Conservation (phyloP, 2,329 filamentous ascomycete species). For the Hymenoscyphus fraxineus region DNA sequence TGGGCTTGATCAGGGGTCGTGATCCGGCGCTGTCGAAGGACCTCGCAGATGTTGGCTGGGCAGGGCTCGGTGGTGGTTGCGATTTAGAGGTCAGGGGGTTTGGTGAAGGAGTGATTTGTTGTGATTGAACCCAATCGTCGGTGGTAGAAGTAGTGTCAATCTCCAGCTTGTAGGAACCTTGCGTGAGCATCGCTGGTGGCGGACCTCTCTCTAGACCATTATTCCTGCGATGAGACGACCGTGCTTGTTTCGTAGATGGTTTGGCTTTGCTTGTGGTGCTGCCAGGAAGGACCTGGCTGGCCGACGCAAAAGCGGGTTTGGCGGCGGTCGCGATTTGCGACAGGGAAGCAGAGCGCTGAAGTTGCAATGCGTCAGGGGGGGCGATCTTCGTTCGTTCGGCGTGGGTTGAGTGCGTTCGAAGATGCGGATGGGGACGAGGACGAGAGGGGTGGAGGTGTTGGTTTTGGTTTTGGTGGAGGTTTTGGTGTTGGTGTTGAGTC, state of each 20-base stretch:
- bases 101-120: constrained; percentile 20
- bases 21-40: constrained; percentile 14
- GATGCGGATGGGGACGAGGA: background rate
- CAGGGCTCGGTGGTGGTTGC: constrained; percentile 14
- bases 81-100: constrained; percentile 8
- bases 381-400: background rate
- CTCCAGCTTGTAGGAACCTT: constrained; percentile 22
- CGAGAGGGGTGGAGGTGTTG: background rate
- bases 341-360: background rate
- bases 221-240: constrained; percentile 7
- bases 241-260: background rate
- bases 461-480: background rate
- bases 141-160: constrained; percentile 25
- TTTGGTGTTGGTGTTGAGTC: too few relatives aligned
- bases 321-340: background rate
- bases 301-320: background rate
- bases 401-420: background rate
- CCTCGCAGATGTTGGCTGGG: constrained; percentile 13
- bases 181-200: constrained; percentile 30
- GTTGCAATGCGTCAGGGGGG: background rate
- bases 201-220: constrained; percentile 19
- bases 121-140: constrained; percentile 26
- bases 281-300: background rate
- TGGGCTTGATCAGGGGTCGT: constrained; percentile 28
- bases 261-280: constrained; percentile 2